Evolutionary conservation across 1,139 yeast genomes (phyloP).

Genomic region (Pichia sp.): DNA sequence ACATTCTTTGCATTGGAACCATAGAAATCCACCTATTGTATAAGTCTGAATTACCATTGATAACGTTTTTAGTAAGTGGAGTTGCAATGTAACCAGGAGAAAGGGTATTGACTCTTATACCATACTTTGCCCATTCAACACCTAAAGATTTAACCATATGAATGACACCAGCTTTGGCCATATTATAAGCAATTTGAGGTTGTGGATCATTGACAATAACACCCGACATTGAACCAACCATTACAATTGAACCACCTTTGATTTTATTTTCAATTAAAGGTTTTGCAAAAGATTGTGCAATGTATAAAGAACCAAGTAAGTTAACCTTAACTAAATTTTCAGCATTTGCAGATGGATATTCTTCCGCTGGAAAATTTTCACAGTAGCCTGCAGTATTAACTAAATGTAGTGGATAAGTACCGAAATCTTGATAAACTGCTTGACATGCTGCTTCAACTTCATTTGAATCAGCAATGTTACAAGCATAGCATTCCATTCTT

Average conservation of each 20-base stretch:
- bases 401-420: slow-evolving; percentile 55
- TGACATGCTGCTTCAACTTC: slow-evolving; percentile 51
- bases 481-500: slow-evolving; percentile 61
- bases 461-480: slow-evolving; percentile 65
- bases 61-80: slow-evolving; percentile 54
- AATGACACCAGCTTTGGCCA: slow-evolving; percentile 80
- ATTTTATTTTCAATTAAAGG: slow-evolving; percentile 50
- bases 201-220: slow-evolving; percentile 78
- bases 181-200: slow-evolving; percentile 78
- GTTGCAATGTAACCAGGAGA: slow-evolving; percentile 80
- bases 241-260: slow-evolving; percentile 57
- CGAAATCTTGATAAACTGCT: slow-evolving; percentile 50
- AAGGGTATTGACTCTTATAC: slow-evolving; percentile 69
- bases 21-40: slow-evolving; percentile 55
- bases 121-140: slow-evolving; percentile 77
- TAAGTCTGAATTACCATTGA: slow-evolving; percentile 44
- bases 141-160: slow-evolving; percentile 75
- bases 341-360: slow-evolving; percentile 66
- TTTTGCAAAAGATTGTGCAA: slow-evolving; percentile 57
- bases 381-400: slow-evolving; percentile 83
- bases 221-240: slow-evolving; percentile 85
- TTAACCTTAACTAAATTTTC: slow-evolving; percentile 67
- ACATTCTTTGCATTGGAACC: slow-evolving; percentile 76
- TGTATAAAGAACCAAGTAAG: slow-evolving; percentile 69
- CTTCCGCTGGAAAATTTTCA: slow-evolving; percentile 71